Base-by-base conservation (phyloP, 257 asterid genomes). In the Gentiana straminea region DNA sequence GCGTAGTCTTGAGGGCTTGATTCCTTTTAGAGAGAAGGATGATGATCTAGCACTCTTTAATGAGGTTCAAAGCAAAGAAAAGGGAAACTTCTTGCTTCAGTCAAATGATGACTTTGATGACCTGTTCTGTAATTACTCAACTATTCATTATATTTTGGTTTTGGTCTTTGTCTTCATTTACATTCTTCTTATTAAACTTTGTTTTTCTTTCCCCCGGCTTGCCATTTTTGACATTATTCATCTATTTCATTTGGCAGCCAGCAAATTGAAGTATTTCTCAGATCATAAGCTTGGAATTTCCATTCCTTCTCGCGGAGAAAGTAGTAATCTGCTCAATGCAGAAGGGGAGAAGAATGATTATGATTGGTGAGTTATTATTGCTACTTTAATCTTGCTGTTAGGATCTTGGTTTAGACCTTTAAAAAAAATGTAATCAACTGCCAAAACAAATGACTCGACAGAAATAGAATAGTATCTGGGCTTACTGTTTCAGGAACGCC, bases 261-360 rank as follows among this genome's bases (percentile, higher is more conserved):
- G 86, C 9, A 87, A 77, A 68, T 74, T 81, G 35, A 81, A 75
- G 68, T 59, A 76, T 64, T 78, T 83, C 61, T 72, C 95, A 35
- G 90, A 79, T 71, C 37, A 67, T 67, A 79, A 84, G 83, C 83
- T 71, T 53, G 94, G 88, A 67, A 68, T 91, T 68, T 83, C 94
- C 49, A 58, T 79, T 78, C 94, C 92, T 78, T 75, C 86, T 68
- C 84, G 92, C 15, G 95, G 97, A 54, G 88, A 85, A 81, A 77
- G 88, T 68, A 85, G 89, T 54, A 91, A 88, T 66, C 76, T 92
- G 54, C 99, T 91, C 64, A 83, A 78, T 67, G 88, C 73, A 34
- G 95, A 84, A 51, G 94, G 90, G 56, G 95, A 91, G 64, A 91
- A 87, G 75, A 87, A 83, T 67, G 98, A 91, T 63, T 88, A 91